Evolutionary conservation across 108 stramenopile genomes (phyloP), one percentile per base, ranked within the genome.

Genomic region (Nitzschia palea): DNA sequence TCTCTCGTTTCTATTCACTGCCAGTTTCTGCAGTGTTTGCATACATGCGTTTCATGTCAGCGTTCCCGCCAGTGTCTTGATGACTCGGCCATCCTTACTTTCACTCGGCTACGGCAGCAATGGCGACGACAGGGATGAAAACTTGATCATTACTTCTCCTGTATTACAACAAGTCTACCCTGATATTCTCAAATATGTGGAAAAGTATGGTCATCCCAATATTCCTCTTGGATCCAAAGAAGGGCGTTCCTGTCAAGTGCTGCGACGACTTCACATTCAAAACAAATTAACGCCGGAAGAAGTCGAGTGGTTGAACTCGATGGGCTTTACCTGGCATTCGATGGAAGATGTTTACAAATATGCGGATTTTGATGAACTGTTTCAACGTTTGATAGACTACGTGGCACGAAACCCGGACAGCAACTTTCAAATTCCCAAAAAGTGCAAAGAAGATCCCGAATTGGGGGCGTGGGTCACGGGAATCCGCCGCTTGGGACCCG

Each of bases 401-500:
- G 54, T 79, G 23, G 78, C 76, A 25, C 51, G 60, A 12, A 71
- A 79, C 9, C 66, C 64, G 15, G 42, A 71, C 6, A 48, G 29
- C 37, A 80, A 81, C 17, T 89, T 78, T 73, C 88, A 89, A 76
- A 72, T 88, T 28, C 91, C 91, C n/a, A 92, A 92, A 63, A 92
- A 92, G 62, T 92, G 85, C 64, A 55, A 70, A 9, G 71, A 67
- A 25, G 88, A 92, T 78, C 88, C 88, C 18, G 91, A 92, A 57
- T 55, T 92, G 29, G 91, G 91, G 10, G 91, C 88, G 8, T 92
- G 91, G 91, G 91, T 92, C 17, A 92, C 91, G 0, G 88, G 88
- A 45, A 70, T 92, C 30, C 84, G 91, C 50, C 74, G 91, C 26
- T 36, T 89, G 14, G 69, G 74, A 17, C 65, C 31, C 31, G 73